These are phyloP conservation scores for Zymoseptoria brevis DNA, from an alignment of 2,329 filamentous ascomycete genomes.

Conservation along the genomic window DNA sequence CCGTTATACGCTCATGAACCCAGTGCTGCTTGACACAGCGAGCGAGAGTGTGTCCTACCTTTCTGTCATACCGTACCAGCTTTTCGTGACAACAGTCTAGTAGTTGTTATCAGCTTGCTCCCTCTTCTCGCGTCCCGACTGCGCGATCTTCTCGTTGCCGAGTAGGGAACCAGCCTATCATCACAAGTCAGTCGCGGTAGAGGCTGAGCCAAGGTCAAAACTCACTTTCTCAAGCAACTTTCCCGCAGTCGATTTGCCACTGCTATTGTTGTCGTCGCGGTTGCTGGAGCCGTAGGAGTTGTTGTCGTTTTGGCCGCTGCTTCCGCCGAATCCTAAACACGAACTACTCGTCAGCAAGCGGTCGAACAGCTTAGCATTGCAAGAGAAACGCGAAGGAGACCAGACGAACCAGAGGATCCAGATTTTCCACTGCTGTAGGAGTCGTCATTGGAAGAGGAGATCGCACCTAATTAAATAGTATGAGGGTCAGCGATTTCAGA, in stretches of 20 bases:
- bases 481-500: no score
- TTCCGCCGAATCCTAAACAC: neutral
- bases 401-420: neutral
- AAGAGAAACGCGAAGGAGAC: neutral
- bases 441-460: neutral
- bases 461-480: no score
- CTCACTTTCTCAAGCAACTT: constrained; percentile 27
- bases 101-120: constrained; percentile 24
- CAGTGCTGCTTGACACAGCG: neutral
- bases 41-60: neutral
- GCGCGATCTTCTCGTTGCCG: constrained; percentile 40
- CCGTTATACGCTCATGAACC: neutral
- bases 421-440: neutral
- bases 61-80: neutral
- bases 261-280: constrained; percentile 5
- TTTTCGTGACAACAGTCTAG: neutral
- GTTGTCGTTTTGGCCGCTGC: neutral
- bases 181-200: constrained; percentile 33
- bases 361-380: neutral
- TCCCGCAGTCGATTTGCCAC: constrained; percentile 39
- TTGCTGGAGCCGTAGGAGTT: constrained; percentile 7
- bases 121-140: constrained; percentile 46
- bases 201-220: no score
- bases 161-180: constrained; percentile 49
- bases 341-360: neutral